Conservation (phyloP, 1,284 basidiomycete species). For the Anthracocystis panici-leucophaei region DNA sequence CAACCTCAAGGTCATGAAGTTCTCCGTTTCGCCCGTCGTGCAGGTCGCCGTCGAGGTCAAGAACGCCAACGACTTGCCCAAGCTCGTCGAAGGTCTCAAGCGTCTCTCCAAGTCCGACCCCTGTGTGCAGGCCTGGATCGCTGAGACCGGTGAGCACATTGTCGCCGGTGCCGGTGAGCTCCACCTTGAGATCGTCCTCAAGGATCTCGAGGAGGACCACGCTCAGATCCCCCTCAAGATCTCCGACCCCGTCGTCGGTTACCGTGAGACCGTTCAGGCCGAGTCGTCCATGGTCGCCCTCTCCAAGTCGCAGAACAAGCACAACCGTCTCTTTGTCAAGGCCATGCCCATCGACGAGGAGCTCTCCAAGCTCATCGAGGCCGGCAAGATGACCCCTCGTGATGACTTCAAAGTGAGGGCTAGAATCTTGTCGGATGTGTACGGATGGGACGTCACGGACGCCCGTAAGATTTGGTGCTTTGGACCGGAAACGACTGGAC, state of each 20-base stretch:
- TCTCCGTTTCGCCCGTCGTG: conserved; percentile 93
- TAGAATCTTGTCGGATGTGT: conserved; percentile 94
- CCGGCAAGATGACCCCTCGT: conserved; percentile 85
- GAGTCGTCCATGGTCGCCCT: conserved; percentile 96
- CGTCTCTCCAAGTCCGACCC: conserved; percentile 99
- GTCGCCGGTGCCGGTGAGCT: conserved; percentile 99
- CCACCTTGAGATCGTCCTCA: conserved; percentile 99
- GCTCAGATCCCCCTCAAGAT: conserved; percentile 99
- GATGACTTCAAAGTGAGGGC: conserved; percentile 99
- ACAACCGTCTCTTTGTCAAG: conserved; percentile 97
- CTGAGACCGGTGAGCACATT: conserved; percentile 95
- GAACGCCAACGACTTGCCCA: conserved; percentile 98
- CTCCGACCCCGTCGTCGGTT: conserved; percentile 97
- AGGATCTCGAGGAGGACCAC: conserved; percentile 99
- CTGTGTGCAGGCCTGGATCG: conserved; percentile 96
- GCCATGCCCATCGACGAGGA: conserved; percentile 94
- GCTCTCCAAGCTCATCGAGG: conserved; percentile 91
- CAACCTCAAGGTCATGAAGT: conserved; percentile 99
- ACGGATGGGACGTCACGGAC: conserved; percentile 98
- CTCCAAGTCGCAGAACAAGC: conserved; percentile 99
- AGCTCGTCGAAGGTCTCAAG: conserved; percentile 99
- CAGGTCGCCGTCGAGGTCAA: conserved; percentile 99
- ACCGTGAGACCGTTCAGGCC: conserved; percentile 96
- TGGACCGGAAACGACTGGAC: conserved; percentile 96
- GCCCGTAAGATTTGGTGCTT: conserved; percentile 99